Conservation (phyloP, 2,329 filamentous ascomycete genomes). For the Coniochaeta ligniaria region DNA sequence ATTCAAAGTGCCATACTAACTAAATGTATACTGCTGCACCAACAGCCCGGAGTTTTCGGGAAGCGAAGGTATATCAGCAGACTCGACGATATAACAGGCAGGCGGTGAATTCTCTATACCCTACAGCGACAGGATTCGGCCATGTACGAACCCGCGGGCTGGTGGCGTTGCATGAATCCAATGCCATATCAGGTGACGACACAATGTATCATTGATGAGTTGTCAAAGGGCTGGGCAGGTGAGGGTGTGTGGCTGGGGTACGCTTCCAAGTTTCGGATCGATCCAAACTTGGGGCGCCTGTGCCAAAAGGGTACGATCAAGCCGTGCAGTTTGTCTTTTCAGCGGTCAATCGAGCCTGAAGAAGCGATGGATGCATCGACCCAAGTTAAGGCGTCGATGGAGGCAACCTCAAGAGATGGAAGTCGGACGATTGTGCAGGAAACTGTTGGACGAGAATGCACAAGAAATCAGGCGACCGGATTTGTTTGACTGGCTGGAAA, state of each 20-base stretch:
- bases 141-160: not conserved
- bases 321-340: not conserved
- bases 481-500: not conserved
- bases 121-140: not conserved
- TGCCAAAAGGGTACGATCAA: not conserved
- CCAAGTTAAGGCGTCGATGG: not conserved
- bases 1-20: not conserved
- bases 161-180: not conserved
- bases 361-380: not conserved
- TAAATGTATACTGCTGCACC: not conserved
- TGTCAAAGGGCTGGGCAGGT: not conserved
- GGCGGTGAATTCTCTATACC: not conserved
- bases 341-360: not conserved
- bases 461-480: not conserved
- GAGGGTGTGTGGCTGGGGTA: not conserved
- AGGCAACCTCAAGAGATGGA: not conserved
- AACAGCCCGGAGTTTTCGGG: not conserved
- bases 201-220: constrained; percentile 3
- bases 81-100: not conserved
- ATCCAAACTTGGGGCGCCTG: not conserved
- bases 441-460: not conserved
- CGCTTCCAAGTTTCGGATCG: not conserved
- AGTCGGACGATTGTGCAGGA: not conserved
- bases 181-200: not conserved
- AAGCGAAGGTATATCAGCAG: not conserved